Percentiles rank a stretch among this genome's conserved stretches.
Evolutionary conservation across 345 rosid genomes (phyloP).

Genomic region (Hibiscus tridactylites): DNA sequence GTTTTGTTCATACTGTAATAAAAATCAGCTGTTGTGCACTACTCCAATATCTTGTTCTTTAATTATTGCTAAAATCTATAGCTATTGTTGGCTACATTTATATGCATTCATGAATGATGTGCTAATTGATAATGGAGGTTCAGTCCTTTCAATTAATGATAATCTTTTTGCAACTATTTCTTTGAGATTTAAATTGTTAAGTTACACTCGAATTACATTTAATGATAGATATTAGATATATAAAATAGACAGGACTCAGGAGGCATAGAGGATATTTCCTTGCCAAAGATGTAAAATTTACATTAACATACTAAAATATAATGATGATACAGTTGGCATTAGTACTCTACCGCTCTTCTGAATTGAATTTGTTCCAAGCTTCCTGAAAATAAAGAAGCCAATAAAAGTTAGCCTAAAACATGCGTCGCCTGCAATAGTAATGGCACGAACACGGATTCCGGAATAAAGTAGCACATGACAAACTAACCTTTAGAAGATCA

Average conservation of each 20-base stretch:
- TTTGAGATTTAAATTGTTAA: no score
- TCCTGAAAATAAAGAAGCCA: conserved; percentile 47
- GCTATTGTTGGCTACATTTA: no score
- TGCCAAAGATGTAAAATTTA: background rate
- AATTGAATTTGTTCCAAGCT: conserved; percentile 93
- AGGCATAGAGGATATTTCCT: background rate
- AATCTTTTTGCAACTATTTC: no score
- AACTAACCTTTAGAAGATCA: conserved; percentile 81
- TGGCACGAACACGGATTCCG: background rate
- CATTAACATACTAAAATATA: background rate
- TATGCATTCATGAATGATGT: no score
- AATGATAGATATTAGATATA: background rate
- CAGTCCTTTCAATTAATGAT: no score
- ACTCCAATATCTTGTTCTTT: no score
- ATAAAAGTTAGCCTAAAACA: background rate
- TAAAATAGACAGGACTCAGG: background rate
- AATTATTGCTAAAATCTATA: no score
- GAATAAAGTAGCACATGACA: background rate
- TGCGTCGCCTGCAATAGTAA: background rate
- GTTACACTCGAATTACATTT: background rate
- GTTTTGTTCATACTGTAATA: no score
- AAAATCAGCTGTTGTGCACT: no score
- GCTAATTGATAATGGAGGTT: no score
- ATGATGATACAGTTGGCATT: background rate
- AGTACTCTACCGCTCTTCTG: conserved; percentile 61